Percentiles rank a stretch among this genome's conserved stretches.
Conservation (phyloP, 441 rosid genomes). For the Eruca vesicaria region DNA sequence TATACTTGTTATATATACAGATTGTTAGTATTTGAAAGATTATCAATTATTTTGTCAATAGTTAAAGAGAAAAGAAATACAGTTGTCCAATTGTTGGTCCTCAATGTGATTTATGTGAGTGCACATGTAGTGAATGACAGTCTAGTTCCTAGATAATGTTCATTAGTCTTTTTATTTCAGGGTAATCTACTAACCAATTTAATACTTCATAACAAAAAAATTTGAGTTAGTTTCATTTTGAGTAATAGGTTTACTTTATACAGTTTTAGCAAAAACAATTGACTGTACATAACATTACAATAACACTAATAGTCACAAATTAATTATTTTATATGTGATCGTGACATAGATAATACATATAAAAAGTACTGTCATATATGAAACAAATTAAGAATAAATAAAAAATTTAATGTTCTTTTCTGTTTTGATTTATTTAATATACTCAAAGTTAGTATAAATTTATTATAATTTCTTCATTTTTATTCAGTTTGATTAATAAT, state of each 20-base stretch:
- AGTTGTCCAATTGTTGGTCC: constrained; percentile 13
- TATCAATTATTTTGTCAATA: neutral
- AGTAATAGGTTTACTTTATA: neutral
- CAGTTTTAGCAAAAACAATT: no score
- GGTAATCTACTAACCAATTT: neutral
- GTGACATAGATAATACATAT: no score
- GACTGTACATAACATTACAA: no score
- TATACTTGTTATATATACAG: no score
- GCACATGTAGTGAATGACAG: constrained; percentile 6
- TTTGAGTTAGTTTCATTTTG: neutral
- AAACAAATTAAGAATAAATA: no score
- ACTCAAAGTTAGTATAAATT: no score
- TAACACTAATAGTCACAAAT: neutral
- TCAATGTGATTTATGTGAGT: neutral
- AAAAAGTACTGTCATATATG: neutral
- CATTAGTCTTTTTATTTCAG: neutral
- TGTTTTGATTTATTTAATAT: no score
- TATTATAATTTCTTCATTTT: no score
- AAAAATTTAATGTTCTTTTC: no score
- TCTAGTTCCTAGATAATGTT: constrained; percentile 1
- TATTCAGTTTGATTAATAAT: no score
- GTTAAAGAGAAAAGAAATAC: neutral
- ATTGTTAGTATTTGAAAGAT: neutral
- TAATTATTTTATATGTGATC: neutral
- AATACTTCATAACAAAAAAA: no score